Evolutionary conservation across 2,329 filamentous ascomycete genomes (phyloP), one percentile per base, ranked within the genome.

Genomic region (Alternaria burnsii): DNA sequence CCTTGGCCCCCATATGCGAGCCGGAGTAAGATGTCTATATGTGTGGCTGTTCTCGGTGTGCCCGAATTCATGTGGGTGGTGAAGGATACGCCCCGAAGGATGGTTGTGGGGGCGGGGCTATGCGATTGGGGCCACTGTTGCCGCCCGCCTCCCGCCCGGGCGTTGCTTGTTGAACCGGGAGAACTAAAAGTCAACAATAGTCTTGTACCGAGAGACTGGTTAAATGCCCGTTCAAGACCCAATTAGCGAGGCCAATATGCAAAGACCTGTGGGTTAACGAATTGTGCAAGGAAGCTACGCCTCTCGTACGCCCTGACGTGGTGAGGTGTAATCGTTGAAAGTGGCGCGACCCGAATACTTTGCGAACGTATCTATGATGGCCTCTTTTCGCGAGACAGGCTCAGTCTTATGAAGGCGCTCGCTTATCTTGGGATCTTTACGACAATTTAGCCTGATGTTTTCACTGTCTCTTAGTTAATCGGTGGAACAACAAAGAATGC

Each of bases 91-190:
- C 16, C 46, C 30, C 12, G 20, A 8, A 50, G 46, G 46, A 38
- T 50, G n/a, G 46, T 26, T 34, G 46, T 50, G 32, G 46, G 46
- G 30, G 46, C 32, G 46, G 46, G 46, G 46, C 32, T 50, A 32
- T 36, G 46, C 20, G 46, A 36, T 50, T 16, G 46, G 46, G 20
- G 46, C 46, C 38, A 20, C 14, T 36, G 0, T 50, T 36, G 46
- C 12, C 46, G 46, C 46, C 20, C 32, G 46, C 46, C 46, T 34
- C 46, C 46, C 32, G 32, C 32, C 32, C 32, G 32, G 32, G 32
- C 32, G 30, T 50, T 50, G 46, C 30, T 36, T 50, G 46, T 50
- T 24, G 32, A 38, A 36, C 20, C 46, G 30, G 28, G 28, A 48
- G 44, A 40, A 40, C 38, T 18, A 20, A 18, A 5, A 22, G 38